Conservation (phyloP, 1,284 basidiomycete species). For the Leccinum insigne region DNA sequence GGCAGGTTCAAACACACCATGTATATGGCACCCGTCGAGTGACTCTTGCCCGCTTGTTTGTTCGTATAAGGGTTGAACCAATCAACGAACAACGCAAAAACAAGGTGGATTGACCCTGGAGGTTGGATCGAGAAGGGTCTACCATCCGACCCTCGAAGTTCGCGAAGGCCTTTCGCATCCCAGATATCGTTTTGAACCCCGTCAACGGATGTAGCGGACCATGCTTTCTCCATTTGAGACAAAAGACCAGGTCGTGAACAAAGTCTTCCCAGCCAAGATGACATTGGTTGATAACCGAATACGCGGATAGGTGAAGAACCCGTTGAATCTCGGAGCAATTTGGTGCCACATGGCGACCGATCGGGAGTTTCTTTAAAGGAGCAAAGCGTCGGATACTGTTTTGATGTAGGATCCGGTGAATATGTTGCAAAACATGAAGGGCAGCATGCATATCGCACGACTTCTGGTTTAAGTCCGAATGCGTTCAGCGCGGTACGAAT, state of each 20-base stretch:
- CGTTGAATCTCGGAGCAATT: neutral
- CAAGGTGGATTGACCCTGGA: too few species aligned
- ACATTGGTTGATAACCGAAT: neutral
- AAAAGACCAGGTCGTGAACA: neutral
- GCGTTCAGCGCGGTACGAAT: neutral
- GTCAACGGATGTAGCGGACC: neutral
- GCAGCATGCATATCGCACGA: neutral
- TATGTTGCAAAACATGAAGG: neutral
- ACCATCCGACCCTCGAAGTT: neutral
- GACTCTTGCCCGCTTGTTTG: too few species aligned
- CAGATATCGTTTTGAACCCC: neutral
- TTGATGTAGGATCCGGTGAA: neutral
- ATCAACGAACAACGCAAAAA: too few species aligned
- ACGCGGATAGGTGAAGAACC: neutral
- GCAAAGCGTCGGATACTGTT: neutral
- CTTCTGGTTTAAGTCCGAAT: neutral
- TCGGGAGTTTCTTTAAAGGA: neutral
- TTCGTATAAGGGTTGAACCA: too few species aligned
- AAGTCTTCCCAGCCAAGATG: neutral
- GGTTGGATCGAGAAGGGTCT: neutral
- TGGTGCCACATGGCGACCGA: neutral
- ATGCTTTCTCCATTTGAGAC: neutral
- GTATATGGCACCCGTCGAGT: too few species aligned
- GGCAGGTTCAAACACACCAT: too few species aligned
- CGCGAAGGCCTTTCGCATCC: neutral